Evolutionary conservation across 2,329 filamentous ascomycete genomes (phyloP).

Genomic region (Akanthomyces muscarius): DNA sequence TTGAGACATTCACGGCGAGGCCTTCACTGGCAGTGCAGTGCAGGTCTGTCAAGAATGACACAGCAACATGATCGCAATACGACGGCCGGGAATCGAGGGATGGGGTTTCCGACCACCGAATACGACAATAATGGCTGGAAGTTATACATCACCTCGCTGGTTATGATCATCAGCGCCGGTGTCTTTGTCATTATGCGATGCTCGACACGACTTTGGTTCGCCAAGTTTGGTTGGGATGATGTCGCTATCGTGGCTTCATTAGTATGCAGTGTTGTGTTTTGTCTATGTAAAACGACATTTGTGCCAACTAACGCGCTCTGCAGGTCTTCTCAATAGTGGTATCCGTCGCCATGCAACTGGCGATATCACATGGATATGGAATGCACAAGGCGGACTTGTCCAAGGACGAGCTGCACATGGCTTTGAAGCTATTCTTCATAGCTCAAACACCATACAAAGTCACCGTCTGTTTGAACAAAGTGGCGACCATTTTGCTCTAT

Average conservation of each 20-base stretch:
- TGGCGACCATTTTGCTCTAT: conserved; percentile 46
- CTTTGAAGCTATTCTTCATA: conserved; percentile 40
- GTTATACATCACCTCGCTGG: conserved; percentile 30
- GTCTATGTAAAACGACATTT: not conserved
- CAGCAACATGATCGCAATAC: not conserved
- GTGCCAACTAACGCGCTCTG: not conserved
- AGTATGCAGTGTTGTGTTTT: conserved; percentile 21
- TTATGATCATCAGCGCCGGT: conserved; percentile 35
- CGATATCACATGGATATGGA: conserved; percentile 37
- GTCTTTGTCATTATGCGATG: conserved; percentile 33
- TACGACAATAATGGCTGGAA: conserved; percentile 33
- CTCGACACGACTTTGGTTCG: conserved; percentile 31
- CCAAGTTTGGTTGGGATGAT: conserved; percentile 36
- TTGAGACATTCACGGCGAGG: not conserved
- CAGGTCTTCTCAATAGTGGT: conserved; percentile 32
- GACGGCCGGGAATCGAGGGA: conserved; percentile 16
- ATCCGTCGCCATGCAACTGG: conserved; percentile 31
- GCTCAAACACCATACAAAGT: conserved; percentile 48
- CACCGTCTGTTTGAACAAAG: conserved; percentile 47
- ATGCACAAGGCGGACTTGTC: conserved; percentile 35
- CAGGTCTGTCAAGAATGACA: not conserved
- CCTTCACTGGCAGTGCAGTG: not conserved
- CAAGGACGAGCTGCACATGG: conserved; percentile 23
- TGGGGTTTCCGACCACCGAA: conserved; percentile 28
- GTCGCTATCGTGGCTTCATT: conserved; percentile 35